Evolutionary conservation across 2,329 filamentous ascomycete genomes (phyloP), one percentile per base, ranked within the genome.

Genomic region (Thermoascus crustaceus): DNA sequence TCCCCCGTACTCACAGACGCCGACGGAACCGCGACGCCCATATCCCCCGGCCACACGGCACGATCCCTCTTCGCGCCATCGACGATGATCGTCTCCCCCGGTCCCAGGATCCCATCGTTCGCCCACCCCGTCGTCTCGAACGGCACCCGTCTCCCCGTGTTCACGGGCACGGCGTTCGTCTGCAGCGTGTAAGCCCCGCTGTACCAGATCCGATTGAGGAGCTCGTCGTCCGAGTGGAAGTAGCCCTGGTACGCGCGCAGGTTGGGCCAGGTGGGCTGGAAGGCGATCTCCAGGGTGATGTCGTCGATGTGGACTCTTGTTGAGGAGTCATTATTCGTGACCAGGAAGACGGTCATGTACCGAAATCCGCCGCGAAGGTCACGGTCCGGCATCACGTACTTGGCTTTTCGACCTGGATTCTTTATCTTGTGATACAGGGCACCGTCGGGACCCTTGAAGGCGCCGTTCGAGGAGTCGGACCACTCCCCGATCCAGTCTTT

Each of bases 141-240:
- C 6, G 49, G 56, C 24, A 52, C 57, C 36, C 52, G 50, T 4
- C 60, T 58, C 7, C 60, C 61, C 8, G 61, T 64, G 27, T 57
- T 43, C 5, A 49, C 48, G 2, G 61, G 61, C 0, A 64, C 61
- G 13, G 58, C 48, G 41, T 66, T 66, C 1, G 60, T 64, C 47
- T 72, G 72, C 21, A 74, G 45, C 1, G 72, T 75, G 42, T 71
- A 73, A 5, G 69, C 69, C 4, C 67, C 72, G 25, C 64, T 67
- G 42, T 76, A 76, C 72, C 73, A 76, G 31, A 75, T 71, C 5
- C 63, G 61, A 48, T 77, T 76, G 33, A 78, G 60, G 7, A 72
- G 48, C 21, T 70, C 62, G 26, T 68, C 68, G 30, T 57, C 67
- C 45, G 60, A 68, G 42, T 72, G 61, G 34, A 74, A 74, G 40